These are phyloP conservation scores for Chlamydomonas eustigma DNA, from an alignment of 139 green algal species.

Conservation along the genomic window DNA sequence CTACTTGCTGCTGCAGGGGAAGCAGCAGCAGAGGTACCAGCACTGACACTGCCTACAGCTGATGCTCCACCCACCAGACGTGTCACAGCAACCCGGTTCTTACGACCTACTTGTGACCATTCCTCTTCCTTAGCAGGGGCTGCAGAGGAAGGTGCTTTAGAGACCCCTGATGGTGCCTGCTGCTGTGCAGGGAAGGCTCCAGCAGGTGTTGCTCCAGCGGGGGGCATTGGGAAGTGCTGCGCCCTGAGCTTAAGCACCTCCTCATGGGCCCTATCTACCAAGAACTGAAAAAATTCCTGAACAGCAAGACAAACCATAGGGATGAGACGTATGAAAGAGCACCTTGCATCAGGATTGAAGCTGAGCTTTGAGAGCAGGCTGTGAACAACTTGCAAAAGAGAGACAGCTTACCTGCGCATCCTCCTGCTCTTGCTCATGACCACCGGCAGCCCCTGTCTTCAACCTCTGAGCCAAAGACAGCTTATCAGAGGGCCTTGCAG, in stretches of 20 bases:
- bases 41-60: not conserved
- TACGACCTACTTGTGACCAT: slow-evolving; percentile 42
- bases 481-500: slow-evolving; percentile 6
- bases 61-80: slow-evolving; percentile 12
- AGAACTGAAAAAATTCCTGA: slow-evolving; percentile 75
- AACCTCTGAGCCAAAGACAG: slow-evolving; percentile 30
- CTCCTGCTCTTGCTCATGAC: slow-evolving; percentile 62
- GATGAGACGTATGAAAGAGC: not conserved
- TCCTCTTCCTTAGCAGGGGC: slow-evolving; percentile 25
- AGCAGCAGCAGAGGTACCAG: not conserved
- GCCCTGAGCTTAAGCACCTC: slow-evolving; percentile 50
- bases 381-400: not conserved
- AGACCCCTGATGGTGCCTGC: not conserved
- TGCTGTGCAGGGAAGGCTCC: not conserved
- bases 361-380: not conserved
- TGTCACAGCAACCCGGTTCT: slow-evolving; percentile 28
- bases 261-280: slow-evolving; percentile 67
- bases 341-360: not conserved
- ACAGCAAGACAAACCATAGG: not conserved
- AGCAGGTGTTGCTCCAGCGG: not conserved
- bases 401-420: slow-evolving; percentile 47
- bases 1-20: not conserved
- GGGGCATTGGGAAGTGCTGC: not conserved
- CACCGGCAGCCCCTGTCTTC: not conserved
- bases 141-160: too few species aligned